Evolutionary conservation across 2,329 filamentous ascomycete genomes (phyloP).

Genomic region (Phyllosticta citriasiana): DNA sequence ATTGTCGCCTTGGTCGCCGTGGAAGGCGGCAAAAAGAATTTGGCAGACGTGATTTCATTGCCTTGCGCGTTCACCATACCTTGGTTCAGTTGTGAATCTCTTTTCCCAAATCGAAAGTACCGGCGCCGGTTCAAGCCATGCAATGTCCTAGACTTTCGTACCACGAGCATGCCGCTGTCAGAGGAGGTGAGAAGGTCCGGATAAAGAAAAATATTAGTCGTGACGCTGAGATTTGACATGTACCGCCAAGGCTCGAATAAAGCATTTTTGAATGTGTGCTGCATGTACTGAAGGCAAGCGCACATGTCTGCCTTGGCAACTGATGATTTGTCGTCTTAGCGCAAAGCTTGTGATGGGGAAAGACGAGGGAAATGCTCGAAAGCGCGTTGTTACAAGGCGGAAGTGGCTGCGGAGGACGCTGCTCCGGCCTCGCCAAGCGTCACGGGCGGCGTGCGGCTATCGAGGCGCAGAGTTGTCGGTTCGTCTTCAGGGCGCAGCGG

Average conservation of each 20-base stretch:
- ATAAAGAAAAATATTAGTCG: background rate
- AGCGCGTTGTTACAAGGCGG: background rate
- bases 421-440: constrained; percentile 3
- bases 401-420: background rate
- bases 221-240: background rate
- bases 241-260: background rate
- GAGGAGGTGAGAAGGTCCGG: background rate
- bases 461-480: background rate
- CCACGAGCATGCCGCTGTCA: background rate
- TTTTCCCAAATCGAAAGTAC: background rate
- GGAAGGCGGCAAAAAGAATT: background rate
- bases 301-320: background rate
- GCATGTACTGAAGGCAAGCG: background rate
- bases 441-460: background rate
- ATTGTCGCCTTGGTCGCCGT: background rate
- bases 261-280: background rate
- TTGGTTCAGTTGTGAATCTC: background rate
- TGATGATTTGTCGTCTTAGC: background rate
- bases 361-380: background rate
- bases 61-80: background rate
- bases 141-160: background rate
- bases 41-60: background rate
- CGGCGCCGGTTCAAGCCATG: background rate
- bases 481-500: constrained; percentile 10
- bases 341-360: background rate